Conservation (phyloP, 208 protist species). For the Angomonas deanei region DNA sequence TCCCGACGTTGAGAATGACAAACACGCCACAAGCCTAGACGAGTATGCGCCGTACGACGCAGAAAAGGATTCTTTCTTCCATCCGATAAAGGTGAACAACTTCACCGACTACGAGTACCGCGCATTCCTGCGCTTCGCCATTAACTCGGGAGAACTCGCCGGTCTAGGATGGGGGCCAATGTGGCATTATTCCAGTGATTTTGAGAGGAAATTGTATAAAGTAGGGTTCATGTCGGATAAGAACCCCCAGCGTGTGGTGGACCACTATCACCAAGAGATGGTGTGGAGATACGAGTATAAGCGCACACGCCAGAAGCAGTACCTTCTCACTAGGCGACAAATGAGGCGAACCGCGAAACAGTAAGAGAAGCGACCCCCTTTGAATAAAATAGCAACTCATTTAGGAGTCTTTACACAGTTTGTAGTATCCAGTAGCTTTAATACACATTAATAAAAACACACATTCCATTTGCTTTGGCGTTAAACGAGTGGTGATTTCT, state of each 20-base stretch:
- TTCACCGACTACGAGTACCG: slow-evolving; percentile 91
- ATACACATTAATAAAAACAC: no score
- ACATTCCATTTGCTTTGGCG: no score
- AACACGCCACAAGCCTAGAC: slow-evolving; percentile 72
- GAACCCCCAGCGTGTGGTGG: slow-evolving; percentile 86
- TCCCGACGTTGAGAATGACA: slow-evolving; percentile 74
- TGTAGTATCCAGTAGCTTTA: no score
- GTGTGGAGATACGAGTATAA: slow-evolving; percentile 90
- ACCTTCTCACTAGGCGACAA: slow-evolving; percentile 55
- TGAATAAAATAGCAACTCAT: not conserved
- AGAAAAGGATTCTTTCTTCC: slow-evolving; percentile 87
- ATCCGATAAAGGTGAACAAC: slow-evolving; percentile 80
- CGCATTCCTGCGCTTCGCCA: slow-evolving; percentile 76
- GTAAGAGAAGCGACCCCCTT: not conserved
- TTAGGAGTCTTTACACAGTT: no score
- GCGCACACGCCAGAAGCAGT: slow-evolving; percentile 86
- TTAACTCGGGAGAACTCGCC: slow-evolving; percentile 87
- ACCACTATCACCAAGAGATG: slow-evolving; percentile 91
- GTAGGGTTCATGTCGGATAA: slow-evolving; percentile 86
- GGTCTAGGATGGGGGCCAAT: slow-evolving; percentile 90
- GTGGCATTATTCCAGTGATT: slow-evolving; percentile 88
- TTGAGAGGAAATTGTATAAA: slow-evolving; percentile 91
- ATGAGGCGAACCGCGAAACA: slow-evolving; percentile 12
- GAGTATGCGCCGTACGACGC: slow-evolving; percentile 88
- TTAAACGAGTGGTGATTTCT: no score